Evolutionary conservation across 495 filamentous ascomycete species (phyloP).

Genomic region (Xylaria longipes): DNA sequence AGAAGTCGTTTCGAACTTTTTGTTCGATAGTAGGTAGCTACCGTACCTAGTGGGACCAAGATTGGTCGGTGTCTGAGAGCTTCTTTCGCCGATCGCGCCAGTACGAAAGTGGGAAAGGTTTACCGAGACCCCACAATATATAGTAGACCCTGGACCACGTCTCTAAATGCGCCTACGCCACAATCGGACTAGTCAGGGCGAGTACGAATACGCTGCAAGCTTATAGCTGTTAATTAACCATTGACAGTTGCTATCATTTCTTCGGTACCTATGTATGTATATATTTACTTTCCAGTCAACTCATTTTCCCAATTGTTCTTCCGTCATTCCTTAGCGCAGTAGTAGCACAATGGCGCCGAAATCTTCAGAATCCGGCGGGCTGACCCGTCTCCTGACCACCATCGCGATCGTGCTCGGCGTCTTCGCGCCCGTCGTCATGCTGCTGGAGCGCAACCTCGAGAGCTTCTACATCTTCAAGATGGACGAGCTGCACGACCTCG

Average conservation of each 20-base stretch:
- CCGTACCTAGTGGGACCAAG: too few relatives aligned
- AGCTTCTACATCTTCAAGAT: conserved; percentile 79
- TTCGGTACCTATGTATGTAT: neutral
- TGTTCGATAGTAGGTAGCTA: too few relatives aligned
- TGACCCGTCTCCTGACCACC: conserved; percentile 55
- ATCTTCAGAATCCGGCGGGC: conserved; percentile 31
- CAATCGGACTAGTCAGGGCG: neutral
- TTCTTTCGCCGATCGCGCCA: conserved; percentile 1
- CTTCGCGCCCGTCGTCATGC: conserved; percentile 64
- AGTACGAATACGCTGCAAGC: conserved; percentile 18
- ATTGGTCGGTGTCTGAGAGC: neutral
- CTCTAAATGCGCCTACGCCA: neutral
- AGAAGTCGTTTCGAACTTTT: neutral
- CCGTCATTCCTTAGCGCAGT: neutral
- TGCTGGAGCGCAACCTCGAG: conserved; percentile 71
- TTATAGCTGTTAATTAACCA: neutral
- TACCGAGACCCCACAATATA: conserved; percentile 15
- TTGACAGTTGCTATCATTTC: neutral
- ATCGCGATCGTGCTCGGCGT: conserved; percentile 66
- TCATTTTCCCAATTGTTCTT: neutral
- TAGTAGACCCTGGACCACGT: neutral
- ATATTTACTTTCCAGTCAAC: neutral
- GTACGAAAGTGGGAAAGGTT: neutral
- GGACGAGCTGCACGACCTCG: conserved; percentile 70
- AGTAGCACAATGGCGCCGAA: conserved; percentile 14